These are phyloP conservation scores for Pelomyxa schiedti DNA, from an alignment of 78 protist species.

Conservation along the genomic window DNA sequence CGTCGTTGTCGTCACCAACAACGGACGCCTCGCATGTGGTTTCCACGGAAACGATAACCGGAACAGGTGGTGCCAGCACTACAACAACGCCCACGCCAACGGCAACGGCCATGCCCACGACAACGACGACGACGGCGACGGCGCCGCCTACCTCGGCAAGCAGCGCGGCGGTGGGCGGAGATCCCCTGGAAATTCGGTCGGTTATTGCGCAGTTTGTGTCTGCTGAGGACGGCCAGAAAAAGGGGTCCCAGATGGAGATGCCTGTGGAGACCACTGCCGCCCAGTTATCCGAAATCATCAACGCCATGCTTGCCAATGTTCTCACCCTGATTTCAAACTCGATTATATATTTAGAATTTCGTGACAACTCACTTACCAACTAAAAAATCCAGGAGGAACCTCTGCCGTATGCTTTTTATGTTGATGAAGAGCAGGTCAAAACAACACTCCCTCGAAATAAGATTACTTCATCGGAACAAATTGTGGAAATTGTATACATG, in stretches of 20 bases:
- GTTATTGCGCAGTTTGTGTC: conserved; percentile 37
- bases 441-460: not conserved
- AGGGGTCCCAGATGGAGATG: conserved; percentile 46
- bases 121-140: too few relatives aligned
- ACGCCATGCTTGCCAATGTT: conserved; percentile 39
- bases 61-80: too few relatives aligned
- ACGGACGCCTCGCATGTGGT: too few relatives aligned
- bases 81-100: too few relatives aligned
- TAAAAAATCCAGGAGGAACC: conserved; percentile 23
- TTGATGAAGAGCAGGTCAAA: conserved; percentile 40
- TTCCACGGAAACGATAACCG: too few relatives aligned
- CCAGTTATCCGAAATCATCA: conserved; percentile 35
- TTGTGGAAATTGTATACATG: conserved; percentile 10
- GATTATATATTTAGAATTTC: not conserved
- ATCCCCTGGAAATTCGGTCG: too few relatives aligned
- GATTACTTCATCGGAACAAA: conserved; percentile 19
- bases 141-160: too few relatives aligned
- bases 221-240: conserved; percentile 21
- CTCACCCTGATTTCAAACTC: not conserved
- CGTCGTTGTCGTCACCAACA: too few relatives aligned
- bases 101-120: too few relatives aligned
- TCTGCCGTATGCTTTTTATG: conserved; percentile 53
- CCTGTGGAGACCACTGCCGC: conserved; percentile 23
- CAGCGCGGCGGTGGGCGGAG: too few relatives aligned
- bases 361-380: not conserved